Conservation (phyloP, 2,329 filamentous ascomycete species). For the Dothistroma pini region DNA sequence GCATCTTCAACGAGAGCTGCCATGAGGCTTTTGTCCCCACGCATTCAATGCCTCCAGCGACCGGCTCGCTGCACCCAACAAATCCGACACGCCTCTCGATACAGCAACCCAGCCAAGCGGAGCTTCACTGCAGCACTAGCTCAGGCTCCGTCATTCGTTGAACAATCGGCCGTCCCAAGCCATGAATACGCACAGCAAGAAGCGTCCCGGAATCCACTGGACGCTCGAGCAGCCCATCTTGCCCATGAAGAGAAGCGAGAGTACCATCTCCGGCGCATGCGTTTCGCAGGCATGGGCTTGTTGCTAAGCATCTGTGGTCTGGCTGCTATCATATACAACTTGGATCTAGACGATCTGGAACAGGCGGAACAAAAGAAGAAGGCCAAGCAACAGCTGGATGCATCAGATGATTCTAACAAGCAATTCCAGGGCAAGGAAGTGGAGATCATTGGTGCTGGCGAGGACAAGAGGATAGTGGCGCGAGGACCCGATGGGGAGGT, state of each 20-base stretch:
- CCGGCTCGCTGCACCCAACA: conserved; percentile 18
- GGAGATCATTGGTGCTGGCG: conserved; percentile 60
- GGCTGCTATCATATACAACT: conserved; percentile 30
- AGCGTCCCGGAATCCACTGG: conserved; percentile 20
- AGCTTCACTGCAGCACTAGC: conserved; percentile 24
- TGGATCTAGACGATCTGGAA: conserved; percentile 35
- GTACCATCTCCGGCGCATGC: conserved; percentile 34
- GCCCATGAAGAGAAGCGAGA: conserved; percentile 30
- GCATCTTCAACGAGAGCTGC: conserved; percentile 26
- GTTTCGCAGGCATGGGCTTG: conserved; percentile 37
- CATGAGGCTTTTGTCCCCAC: conserved; percentile 32
- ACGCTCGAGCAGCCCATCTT: conserved; percentile 25
- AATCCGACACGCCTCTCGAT: conserved; percentile 32
- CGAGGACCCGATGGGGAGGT: conserved; percentile 52
- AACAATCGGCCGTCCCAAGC: conserved; percentile 7
- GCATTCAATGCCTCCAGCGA: conserved; percentile 25
- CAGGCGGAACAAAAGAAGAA: conserved; percentile 23
- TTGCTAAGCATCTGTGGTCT: conserved; percentile 32
- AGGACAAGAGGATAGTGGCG: conserved; percentile 47
- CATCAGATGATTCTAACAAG: conserved; percentile 33
- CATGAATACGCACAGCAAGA: conserved; percentile 10
- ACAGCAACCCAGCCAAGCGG: conserved; percentile 35
- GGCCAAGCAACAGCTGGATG: conserved; percentile 32
- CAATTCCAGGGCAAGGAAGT: conserved; percentile 54
- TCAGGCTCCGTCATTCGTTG: conserved; percentile 24